A percentile compares a stretch with the other conserved stretches of the same genome.
Evolutionary conservation across 768 basidiomycete genomes (phyloP).

Genomic region (Cystobasidium ongulense): DNA sequence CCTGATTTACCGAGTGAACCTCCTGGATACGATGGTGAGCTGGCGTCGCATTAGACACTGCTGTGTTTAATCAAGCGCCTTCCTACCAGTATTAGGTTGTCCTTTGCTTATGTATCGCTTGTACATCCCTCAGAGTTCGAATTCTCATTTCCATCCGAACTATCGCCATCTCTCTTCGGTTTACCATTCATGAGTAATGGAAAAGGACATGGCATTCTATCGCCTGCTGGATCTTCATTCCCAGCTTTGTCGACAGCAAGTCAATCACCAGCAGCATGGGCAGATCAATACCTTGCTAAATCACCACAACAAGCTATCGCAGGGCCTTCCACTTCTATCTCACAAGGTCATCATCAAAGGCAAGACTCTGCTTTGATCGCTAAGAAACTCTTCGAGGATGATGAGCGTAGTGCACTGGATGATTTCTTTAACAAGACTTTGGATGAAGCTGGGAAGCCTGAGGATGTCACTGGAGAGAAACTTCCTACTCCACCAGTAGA

Average conservation of each 20-base stretch:
- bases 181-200: slow-evolving; percentile 2
- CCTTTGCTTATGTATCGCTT: neutral
- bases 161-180: slow-evolving; percentile 19
- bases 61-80: slow-evolving; percentile 4
- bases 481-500: neutral
- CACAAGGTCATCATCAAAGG: neutral
- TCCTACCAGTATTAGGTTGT: neutral
- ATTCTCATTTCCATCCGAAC: slow-evolving; percentile 23
- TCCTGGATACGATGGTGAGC: slow-evolving; percentile 24
- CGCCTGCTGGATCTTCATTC: neutral
- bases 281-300: neutral
- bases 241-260: neutral
- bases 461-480: neutral
- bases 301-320: neutral
- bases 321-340: neutral
- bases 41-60: neutral
- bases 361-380: neutral
- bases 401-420: slow-evolving; percentile 9
- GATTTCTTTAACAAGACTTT: slow-evolving; percentile 17
- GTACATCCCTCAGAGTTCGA: slow-evolving; percentile 12
- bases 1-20: slow-evolving; percentile 23
- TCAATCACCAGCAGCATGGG: neutral
- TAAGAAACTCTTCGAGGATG: slow-evolving; percentile 15
- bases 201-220: neutral
- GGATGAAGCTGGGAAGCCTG: neutral